Evolutionary conservation across 345 rosid species (phyloP), one percentile per base, ranked within the genome.

Genomic region (Aethionema arabicum): DNA sequence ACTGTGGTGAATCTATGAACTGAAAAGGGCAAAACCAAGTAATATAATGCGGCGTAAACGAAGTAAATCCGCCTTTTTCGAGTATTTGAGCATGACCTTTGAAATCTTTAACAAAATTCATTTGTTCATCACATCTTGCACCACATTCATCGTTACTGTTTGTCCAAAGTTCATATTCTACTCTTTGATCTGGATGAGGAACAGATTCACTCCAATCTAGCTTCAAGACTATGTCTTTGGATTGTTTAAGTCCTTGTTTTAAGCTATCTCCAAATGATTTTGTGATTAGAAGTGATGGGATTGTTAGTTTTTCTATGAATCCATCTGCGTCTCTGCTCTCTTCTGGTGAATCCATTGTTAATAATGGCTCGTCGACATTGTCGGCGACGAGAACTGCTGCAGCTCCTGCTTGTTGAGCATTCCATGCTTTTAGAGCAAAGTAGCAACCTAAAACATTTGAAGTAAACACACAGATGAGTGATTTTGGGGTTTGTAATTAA

Each of bases 101-200:
- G 74, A 89, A 92, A 61, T 73, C 80, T 76, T 84, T 92, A 15
- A 92, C 81, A 62, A 92, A 92, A 51, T 81, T 72, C 95, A 92
- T 89, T 80, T 89, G 95, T 70, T 89, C 91, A 48, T 85, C 84
- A 0, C 98, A 92, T 7, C 95, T 81, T 57, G 50, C 68, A 37
- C 98, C 98, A 42, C 98, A 92, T 76, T 92, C 97, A 0, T 92
- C 98, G 4, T 92, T 89, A 83, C 95, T 89, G 62, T 85, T 92
- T 2, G 95, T 92, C 98, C 98, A 92, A 2, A 92, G 78, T 76
- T 92, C 95, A 5, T 89, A 92, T 61, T 92, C 98, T 12, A 92
- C 98, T 70, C 90, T 80, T 60, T 85, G 78, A 42, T 92, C 96
- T 8, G 97, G 98, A 68, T 92, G 95, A 59, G 98, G 98, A 76